Conservation (phyloP, 2,329 filamentous ascomycete species). For the Microcyclosporella mali region DNA sequence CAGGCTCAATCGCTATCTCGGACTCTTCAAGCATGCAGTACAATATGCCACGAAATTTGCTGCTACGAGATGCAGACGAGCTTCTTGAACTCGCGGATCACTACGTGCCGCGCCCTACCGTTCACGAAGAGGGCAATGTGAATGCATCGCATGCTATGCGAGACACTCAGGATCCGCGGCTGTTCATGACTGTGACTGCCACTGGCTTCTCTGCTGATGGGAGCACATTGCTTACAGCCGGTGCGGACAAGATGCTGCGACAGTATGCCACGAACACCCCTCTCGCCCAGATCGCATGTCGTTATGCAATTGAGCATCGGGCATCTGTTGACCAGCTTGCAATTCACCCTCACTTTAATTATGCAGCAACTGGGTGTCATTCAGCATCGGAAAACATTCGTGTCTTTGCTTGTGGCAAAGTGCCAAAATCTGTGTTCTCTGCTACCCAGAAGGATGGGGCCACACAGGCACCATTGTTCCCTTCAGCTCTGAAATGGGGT, state of each 20-base stretch:
- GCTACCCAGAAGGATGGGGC: too few species aligned
- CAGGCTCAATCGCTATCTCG: constrained; percentile 51
- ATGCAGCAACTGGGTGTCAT: constrained; percentile 20
- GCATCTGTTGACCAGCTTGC: constrained; percentile 48
- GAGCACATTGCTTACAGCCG: constrained; percentile 35
- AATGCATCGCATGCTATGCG: constrained; percentile 43
- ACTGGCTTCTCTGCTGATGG: constrained; percentile 46
- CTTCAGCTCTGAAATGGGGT: constrained; percentile 47
- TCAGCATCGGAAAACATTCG: constrained; percentile 14
- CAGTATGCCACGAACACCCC: constrained; percentile 28
- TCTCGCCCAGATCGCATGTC: constrained; percentile 5
- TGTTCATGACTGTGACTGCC: constrained; percentile 53
- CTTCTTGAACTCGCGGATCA: constrained; percentile 52
- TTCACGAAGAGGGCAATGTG: constrained; percentile 31
- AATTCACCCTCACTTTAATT: constrained; percentile 22
- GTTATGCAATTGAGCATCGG: constrained; percentile 36
- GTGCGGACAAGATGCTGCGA: constrained; percentile 48
- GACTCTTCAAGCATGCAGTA: constrained; percentile 55
- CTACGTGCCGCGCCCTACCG: constrained; percentile 37
- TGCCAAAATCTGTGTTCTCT: too few species aligned
- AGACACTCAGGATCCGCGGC: constrained; percentile 44
- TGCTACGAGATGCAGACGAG: constrained; percentile 45
- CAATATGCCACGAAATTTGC: constrained; percentile 52
- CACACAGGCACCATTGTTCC: constrained; percentile 30
- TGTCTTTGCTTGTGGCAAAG: constrained; percentile 4